Evolutionary conservation across 768 basidiomycete genomes (phyloP), one percentile per base, ranked within the genome.

Genomic region (Amyloporia xantha): DNA sequence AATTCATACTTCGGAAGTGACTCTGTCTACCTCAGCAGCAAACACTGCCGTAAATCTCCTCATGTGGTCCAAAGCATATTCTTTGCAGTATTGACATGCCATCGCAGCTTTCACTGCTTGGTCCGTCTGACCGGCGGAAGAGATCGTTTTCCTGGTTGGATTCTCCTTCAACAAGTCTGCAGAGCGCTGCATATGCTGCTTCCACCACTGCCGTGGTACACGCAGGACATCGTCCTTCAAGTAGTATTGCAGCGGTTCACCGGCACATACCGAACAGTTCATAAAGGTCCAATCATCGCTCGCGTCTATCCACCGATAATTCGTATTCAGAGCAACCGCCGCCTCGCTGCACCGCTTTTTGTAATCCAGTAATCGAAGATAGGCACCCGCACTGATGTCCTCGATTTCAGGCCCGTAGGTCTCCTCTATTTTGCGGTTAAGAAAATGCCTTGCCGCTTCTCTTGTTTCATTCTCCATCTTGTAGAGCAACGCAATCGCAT

Each of bases 401-500:
- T 33, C 30, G 30, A 33, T 7, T 33, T 33, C 30, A 7, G 30
- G 30, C 7, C 7, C 30, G 15, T 33, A 33, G 30, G 15, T 33
- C 15, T 33, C 15, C 9, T 33, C 30, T n/a, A n/a, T n/a, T n/a
- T 54, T 48, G 5, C 49, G 44, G 19, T 41, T 41, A 30, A 33
- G 38, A 26, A 43, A 21, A 4, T 36, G n/a, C 9, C 35, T 46
- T 13, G 44, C 48, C 4, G 53, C 53, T 1, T 7, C 59, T 55
- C 51, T 64, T 67, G 59, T 60, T 53, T 71, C 67, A 1, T 50
- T 28, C 35, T 57, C 53, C 23, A 65, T 54, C 4, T 55, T 54
- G 35, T 15, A 33, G 7, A 7, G 61, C 42, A 56, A 59, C 10
- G 70, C 71, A 44, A 71, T 58, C 15, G 63, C 61, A 41, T 66